Evolutionary conservation across 73 alveolate genomes (phyloP).

Genomic region (Paramecium pentaurelia): DNA sequence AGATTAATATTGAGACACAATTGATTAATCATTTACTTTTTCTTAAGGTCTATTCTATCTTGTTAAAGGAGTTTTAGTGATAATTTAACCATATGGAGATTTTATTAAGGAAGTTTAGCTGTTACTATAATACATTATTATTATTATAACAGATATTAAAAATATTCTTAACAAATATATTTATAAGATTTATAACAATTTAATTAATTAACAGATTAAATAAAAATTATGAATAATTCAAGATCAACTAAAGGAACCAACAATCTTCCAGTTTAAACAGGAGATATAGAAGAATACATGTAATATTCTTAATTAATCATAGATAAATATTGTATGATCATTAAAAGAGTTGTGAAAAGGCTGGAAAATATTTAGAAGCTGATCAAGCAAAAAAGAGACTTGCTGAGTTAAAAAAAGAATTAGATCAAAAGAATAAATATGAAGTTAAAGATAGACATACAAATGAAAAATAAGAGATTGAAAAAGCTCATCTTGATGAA

Average conservation of each 20-base stretch:
- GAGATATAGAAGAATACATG: conserved; percentile 37
- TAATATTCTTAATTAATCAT: not conserved
- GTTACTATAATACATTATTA: not conserved
- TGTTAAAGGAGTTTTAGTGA: not conserved
- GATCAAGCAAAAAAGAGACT: conserved; percentile 54
- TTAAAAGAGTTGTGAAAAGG: conserved; percentile 50
- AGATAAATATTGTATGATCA: conserved; percentile 42
- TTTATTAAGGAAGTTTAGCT: not conserved
- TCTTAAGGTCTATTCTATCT: not conserved
- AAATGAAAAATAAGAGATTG: conserved; percentile 43
- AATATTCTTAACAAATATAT: not conserved
- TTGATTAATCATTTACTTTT: not conserved
- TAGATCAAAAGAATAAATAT: conserved; percentile 43
- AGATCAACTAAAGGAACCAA: not conserved
- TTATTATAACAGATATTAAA: not conserved
- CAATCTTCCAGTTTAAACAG: conserved; percentile 30
- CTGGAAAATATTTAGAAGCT: conserved; percentile 60
- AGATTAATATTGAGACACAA: not conserved
- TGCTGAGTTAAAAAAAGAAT: conserved; percentile 46
- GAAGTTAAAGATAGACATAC: conserved; percentile 59
- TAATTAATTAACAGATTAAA: not conserved
- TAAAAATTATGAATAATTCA: not conserved
- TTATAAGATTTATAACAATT: not conserved
- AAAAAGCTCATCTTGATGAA: conserved; percentile 62
- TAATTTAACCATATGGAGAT: not conserved